A percentile compares a stretch with the other conserved stretches of the same genome.
phyloP scores from a whole-genome alignment of 768 basidiomycete genomes.

The Boletus rex-veris region DNA sequence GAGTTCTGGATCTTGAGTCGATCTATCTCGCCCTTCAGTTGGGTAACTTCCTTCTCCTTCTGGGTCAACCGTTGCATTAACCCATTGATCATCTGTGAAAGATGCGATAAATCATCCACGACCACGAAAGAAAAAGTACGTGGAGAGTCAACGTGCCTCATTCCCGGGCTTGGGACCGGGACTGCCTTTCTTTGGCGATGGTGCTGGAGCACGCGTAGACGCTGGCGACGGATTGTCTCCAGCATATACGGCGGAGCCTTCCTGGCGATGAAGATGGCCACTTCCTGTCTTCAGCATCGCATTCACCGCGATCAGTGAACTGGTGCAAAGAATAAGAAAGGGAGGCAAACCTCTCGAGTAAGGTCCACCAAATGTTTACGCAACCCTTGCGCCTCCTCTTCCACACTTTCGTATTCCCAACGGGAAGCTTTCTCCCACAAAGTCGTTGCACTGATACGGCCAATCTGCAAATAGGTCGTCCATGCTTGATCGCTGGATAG shows the following conservation, averaged over 20 bases:
- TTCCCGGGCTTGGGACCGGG: constrained; percentile 46
- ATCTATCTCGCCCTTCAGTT: constrained; percentile 70
- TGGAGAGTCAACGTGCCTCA: constrained; percentile 43
- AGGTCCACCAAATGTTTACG: constrained; percentile 60
- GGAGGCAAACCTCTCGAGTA: constrained; percentile 56
- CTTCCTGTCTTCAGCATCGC: neutral
- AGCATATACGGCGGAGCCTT: constrained; percentile 16
- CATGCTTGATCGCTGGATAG: constrained; percentile 60
- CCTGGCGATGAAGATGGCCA: constrained; percentile 7
- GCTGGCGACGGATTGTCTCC: constrained; percentile 6
- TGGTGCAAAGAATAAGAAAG: neutral
- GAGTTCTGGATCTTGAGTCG: constrained; percentile 57
- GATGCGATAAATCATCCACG: neutral
- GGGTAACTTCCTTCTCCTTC: constrained; percentile 82
- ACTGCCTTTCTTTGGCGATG: constrained; percentile 35
- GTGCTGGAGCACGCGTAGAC: neutral
- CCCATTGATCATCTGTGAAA: constrained; percentile 56
- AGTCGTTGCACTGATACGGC: constrained; percentile 59
- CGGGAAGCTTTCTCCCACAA: constrained; percentile 61
- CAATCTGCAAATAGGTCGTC: constrained; percentile 61
- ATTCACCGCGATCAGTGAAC: constrained; percentile 9
- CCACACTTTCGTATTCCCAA: constrained; percentile 43
- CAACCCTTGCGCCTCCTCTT: constrained; percentile 60
- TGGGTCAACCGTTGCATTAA: constrained; percentile 75
- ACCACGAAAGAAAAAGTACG: neutral